Base-by-base conservation (phyloP, 129 eudicot species). In the Lactuca sativa region DNA sequence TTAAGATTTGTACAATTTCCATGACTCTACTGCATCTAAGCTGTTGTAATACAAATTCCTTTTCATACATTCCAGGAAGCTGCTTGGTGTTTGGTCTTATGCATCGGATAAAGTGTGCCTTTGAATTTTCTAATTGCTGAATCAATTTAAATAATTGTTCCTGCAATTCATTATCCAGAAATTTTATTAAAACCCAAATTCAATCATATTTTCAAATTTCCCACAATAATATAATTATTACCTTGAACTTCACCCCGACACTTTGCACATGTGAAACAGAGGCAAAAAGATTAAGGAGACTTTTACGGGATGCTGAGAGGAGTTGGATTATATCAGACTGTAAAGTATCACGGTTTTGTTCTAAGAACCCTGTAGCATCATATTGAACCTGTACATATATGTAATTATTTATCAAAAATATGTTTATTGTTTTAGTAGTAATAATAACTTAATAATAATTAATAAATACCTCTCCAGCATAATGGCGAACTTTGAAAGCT, bases 81-180 rank as follows among this genome's bases (percentile, higher is more conserved):
- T 84, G 87, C 86, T 90, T 86, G 59, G 69, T 74, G 66, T 90
- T 95, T 49, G 99, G 97, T 71, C 87, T 85, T 71, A 95, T 90
- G 80, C 99, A 95, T 43, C 96, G 91, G 71, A 95, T 87, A 71
- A 95, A 95, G 81, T 95, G 97, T 15, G 90, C 88, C 40, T 78
- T 83, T n/a, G 97, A 81, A 69, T 76, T 80, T 58, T 95, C 96
- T 79, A 90, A 78, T 63, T 81, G 84, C 70, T 87, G 89, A 84
- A 95, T 87, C 76, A 87, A 74, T 73, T 87, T 84, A 74, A 83
- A 95, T 64, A 90, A 77, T 69, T 90, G 96, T 62, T 81, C 87
- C 99, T 95, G 75, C 89, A 80, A n/a, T 25, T 25, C 30, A 59
- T 47, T 69, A 83, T 33, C 57, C 47, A 78, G 48, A 62, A 56